Conservation (phyloP, 345 rosid genomes). For the Bruguiera parviflora region DNA sequence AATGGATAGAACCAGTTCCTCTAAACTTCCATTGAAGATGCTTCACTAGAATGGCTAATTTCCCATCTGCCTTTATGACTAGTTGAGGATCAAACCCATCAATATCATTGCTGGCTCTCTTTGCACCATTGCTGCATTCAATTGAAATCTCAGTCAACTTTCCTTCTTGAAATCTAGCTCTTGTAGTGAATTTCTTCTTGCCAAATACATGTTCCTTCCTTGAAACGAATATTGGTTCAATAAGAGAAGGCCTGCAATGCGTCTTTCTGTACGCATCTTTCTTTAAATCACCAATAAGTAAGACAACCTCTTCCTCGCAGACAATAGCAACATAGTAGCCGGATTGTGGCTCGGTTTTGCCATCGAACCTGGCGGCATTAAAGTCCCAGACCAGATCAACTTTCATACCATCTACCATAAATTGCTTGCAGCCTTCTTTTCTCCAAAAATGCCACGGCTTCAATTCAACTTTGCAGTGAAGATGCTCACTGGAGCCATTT, state of each 20-base stretch:
- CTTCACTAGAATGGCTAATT: constrained; percentile 36
- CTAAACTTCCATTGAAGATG: constrained; percentile 62
- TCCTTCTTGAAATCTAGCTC: constrained; percentile 36
- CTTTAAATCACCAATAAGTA: constrained; percentile 46
- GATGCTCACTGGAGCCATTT: constrained; percentile 15
- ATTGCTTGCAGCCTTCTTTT: constrained; percentile 53
- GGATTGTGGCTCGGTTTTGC: constrained; percentile 48
- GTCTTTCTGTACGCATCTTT: constrained; percentile 45
- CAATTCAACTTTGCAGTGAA: constrained; percentile 42
- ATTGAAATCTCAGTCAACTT: constrained; percentile 40
- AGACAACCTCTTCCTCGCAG: constrained; percentile 52
- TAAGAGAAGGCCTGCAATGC: constrained; percentile 49
- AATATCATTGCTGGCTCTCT: neutral
- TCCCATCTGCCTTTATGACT: constrained; percentile 50
- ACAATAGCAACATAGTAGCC: constrained; percentile 54
- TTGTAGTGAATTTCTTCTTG: constrained; percentile 44
- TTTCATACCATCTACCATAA: constrained; percentile 31
- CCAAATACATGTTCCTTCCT: constrained; percentile 52
- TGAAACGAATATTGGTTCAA: constrained; percentile 45
- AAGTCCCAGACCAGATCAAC: constrained; percentile 55
- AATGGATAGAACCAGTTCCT: constrained; percentile 41
- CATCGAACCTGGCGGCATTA: constrained; percentile 46
- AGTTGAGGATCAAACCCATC: constrained; percentile 35
- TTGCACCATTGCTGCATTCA: constrained; percentile 22
- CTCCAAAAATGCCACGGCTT: constrained; percentile 66